Base-by-base conservation (phyloP, 73 alveolate species). In the Paraurostyla sp. region DNA sequence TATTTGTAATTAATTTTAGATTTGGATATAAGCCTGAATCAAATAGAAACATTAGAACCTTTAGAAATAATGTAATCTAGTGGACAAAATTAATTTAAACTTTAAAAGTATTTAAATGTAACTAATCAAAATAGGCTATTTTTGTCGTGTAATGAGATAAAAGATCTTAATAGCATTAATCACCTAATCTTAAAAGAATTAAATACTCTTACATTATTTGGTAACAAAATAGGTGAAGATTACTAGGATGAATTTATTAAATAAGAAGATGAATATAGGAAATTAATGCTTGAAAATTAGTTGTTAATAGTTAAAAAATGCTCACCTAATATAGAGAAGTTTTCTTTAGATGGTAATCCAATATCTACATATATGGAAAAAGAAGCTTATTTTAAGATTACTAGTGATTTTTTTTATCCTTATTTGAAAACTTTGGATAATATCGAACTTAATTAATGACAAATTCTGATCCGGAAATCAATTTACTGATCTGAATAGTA, bases 321-420 rank as follows among this genome's bases (percentile, higher is more conserved):
- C 69, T 20, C 23, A 35, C 30, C 69, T 4, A n/a, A 54, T 13
- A 6, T 54, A 4, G 9, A 54, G 23, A 54, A 45, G 57, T 54
- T 54, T 20, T 54, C 69, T 20, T 35, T 54, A 13, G 69, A 54
- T n/a, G 69, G 69, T 6, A 54, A 54, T 54, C 69, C 69, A 54
- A 54, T 54, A 13, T 6, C 69, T 7, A 54, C 69, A 18, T 54
- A 54, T 54, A 54, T 54, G n/a, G n/a, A n/a, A n/a, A n/a, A n/a
- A n/a, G n/a, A n/a, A n/a, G n/a, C n/a, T n/a, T n/a, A n/a, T n/a
- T n/a, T n/a, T n/a, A n/a, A n/a, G n/a, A n/a, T n/a, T n/a, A n/a
- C n/a, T n/a, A n/a, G n/a, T n/a, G n/a, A n/a, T n/a, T n/a, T n/a
- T n/a, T n/a, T n/a, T n/a, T n/a, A n/a, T n/a, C n/a, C n/a, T n/a